These are phyloP conservation scores for Xylariales sp. DNA, from an alignment of 2,329 filamentous ascomycete genomes.

Conservation along the genomic window DNA sequence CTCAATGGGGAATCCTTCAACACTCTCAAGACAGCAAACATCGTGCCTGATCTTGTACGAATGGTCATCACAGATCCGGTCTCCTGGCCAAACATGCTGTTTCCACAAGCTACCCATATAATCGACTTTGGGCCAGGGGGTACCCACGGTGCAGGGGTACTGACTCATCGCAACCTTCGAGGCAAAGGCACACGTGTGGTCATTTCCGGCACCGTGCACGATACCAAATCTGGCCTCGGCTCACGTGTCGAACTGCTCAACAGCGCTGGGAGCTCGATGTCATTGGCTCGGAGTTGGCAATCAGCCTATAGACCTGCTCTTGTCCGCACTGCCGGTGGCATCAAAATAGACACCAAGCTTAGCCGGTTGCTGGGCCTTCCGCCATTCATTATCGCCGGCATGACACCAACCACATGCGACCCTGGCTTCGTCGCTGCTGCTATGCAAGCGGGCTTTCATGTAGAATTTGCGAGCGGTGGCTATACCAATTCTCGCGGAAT, in stretches of 20 bases:
- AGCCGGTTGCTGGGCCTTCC: slow-evolving; percentile 40
- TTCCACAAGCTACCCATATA: slow-evolving; percentile 26
- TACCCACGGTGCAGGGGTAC: slow-evolving; percentile 22
- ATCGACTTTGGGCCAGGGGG: slow-evolving; percentile 28
- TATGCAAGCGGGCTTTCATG: slow-evolving; percentile 43
- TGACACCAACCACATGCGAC: slow-evolving; percentile 42
- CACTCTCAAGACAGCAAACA: slow-evolving; percentile 9
- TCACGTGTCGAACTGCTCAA: slow-evolving; percentile 38
- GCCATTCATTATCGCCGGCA: slow-evolving; percentile 42
- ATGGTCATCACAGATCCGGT: slow-evolving; percentile 23
- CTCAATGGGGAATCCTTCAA: not conserved
- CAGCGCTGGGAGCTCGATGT: slow-evolving; percentile 61
- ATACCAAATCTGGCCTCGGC: slow-evolving; percentile 17
- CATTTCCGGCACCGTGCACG: slow-evolving; percentile 16
- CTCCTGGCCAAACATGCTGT: slow-evolving; percentile 21
- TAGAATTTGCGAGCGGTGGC: slow-evolving; percentile 37
- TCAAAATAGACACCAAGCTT: slow-evolving; percentile 27
- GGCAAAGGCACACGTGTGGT: slow-evolving; percentile 28
- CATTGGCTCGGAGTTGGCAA: slow-evolving; percentile 16
- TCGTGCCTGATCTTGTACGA: slow-evolving; percentile 20
- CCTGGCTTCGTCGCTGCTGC: slow-evolving; percentile 48
- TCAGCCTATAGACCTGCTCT: slow-evolving; percentile 16
- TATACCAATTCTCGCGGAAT: slow-evolving; percentile 41
- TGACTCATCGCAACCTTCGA: slow-evolving; percentile 23
- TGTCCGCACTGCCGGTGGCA: slow-evolving; percentile 15